Evolutionary conservation across 164 flowering plant species (phyloP).

Genomic region (Malania oleifera): DNA sequence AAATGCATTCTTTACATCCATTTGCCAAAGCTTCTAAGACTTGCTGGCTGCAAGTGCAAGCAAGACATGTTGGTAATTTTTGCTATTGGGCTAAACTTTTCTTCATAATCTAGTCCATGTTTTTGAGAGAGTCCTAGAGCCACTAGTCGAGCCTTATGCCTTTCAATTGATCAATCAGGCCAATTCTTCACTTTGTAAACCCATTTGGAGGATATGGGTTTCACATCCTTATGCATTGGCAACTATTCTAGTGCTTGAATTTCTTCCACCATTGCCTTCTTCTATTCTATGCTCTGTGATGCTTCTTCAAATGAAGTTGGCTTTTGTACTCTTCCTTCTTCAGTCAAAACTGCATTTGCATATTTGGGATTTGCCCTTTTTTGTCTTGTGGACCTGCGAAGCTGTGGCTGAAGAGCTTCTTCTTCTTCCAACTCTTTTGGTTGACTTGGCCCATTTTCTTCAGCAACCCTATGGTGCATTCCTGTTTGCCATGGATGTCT

Average conservation of each 20-base stretch:
- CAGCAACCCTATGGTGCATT: too few species aligned
- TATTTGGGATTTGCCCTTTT: not conserved
- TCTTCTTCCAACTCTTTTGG: too few species aligned
- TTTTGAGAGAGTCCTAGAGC: not conserved
- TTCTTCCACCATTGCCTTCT: not conserved
- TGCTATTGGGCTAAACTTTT: too few species aligned
- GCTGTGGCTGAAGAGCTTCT: too few species aligned
- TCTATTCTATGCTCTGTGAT: too few species aligned
- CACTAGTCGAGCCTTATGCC: not conserved
- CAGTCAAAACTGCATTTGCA: too few species aligned
- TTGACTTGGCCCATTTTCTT: too few species aligned
- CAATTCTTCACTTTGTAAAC: not conserved
- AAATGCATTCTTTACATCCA: not conserved
- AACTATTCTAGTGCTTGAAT: not conserved
- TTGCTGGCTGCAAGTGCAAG: conserved; percentile 1
- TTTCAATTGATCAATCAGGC: not conserved
- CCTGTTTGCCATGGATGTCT: too few species aligned
- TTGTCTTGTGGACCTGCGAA: not conserved
- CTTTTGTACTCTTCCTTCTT: not conserved
- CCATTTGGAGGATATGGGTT: not conserved
- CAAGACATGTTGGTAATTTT: not conserved
- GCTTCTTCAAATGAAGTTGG: too few species aligned
- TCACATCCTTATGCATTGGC: not conserved
- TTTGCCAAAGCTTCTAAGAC: not conserved
- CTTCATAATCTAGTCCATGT: not conserved